Evolutionary conservation across 1,139 yeast species (phyloP).

Genomic region (Nakaseomyces sp.): DNA sequence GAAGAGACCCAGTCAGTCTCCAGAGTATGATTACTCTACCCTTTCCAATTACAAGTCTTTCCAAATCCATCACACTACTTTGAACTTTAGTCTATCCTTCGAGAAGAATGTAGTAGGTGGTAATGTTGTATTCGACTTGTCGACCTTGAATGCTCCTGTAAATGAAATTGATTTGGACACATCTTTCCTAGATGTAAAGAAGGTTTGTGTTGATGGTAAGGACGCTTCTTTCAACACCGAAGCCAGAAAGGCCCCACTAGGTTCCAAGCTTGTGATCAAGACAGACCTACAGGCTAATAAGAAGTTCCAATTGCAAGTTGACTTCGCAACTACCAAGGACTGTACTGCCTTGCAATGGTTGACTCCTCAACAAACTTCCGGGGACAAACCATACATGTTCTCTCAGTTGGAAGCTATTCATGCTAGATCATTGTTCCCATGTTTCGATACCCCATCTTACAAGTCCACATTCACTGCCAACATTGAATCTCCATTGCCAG

Average conservation of each 20-base stretch:
- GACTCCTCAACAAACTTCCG: conserved; percentile 69
- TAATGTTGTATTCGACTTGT: conserved; percentile 42
- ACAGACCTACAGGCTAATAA: conserved; percentile 17
- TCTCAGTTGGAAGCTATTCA: conserved; percentile 91
- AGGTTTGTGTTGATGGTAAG: conserved; percentile 37
- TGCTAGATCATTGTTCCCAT: conserved; percentile 80
- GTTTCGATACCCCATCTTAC: conserved; percentile 84
- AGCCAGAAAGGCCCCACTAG: conserved; percentile 54
- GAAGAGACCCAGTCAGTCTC: conserved; percentile 38
- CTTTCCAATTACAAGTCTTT: conserved; percentile 57
- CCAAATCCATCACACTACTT: conserved; percentile 41
- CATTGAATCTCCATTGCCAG: conserved; percentile 56
- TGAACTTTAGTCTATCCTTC: conserved; percentile 52
- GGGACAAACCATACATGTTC: conserved; percentile 71
- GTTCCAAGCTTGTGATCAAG: conserved; percentile 47
- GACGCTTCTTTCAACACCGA: conserved; percentile 35
- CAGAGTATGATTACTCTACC: conserved; percentile 68
- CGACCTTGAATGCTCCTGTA: conserved; percentile 23
- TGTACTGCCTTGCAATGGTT: conserved; percentile 88
- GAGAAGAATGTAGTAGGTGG: conserved; percentile 47
- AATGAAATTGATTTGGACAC: conserved; percentile 52
- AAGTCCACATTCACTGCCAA: conserved; percentile 57
- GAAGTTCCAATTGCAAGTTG: conserved; percentile 35
- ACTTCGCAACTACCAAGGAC: conserved; percentile 56
- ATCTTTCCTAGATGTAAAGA: conserved; percentile 48